phyloP scores from a whole-genome alignment of 2,329 filamentous ascomycete species.

The Fusarium albosuccineum region DNA sequence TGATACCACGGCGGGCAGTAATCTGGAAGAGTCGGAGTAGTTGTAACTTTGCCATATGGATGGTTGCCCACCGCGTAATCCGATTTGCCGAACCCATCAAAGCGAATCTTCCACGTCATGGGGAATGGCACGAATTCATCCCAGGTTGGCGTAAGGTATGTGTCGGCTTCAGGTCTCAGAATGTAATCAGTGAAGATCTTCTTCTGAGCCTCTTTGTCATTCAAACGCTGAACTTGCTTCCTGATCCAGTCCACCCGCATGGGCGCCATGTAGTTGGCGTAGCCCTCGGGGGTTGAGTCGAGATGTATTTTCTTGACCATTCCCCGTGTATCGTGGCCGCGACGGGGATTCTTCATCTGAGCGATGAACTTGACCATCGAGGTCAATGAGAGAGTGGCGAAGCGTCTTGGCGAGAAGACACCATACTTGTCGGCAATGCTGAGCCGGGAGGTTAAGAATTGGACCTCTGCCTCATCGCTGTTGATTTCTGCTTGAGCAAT shows the following conservation, averaged over 20 bases:
- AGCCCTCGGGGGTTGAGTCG: slow-evolving; percentile 22
- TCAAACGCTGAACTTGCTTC: not conserved
- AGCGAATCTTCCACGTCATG: slow-evolving; percentile 25
- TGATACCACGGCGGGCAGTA: too few relatives aligned
- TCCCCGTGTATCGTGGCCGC: slow-evolving; percentile 28
- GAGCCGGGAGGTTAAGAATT: slow-evolving; percentile 4
- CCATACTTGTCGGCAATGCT: too few relatives aligned
- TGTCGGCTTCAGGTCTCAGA: slow-evolving; percentile 19
- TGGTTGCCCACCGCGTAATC: slow-evolving; percentile 2
- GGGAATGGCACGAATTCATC: slow-evolving; percentile 43
- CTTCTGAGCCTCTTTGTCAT: slow-evolving; percentile 7
- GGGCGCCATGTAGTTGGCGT: slow-evolving; percentile 41
- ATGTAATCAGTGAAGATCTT: not conserved
- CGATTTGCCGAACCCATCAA: slow-evolving; percentile 31
- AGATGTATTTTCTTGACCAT: slow-evolving; percentile 32
- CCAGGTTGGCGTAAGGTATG: slow-evolving; percentile 38
- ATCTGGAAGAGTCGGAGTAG: too few relatives aligned
- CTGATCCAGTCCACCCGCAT: slow-evolving; percentile 32
- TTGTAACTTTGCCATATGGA: too few relatives aligned
- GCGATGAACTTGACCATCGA: slow-evolving; percentile 36
- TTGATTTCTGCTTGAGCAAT: not conserved
- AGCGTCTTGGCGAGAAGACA: slow-evolving; percentile 24
- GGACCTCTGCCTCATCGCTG: not conserved
- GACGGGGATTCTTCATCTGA: slow-evolving; percentile 34
- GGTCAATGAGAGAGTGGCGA: slow-evolving; percentile 20